Conservation (phyloP, 371 early-diverging fungal genomes). For the Globomyces sp. region DNA sequence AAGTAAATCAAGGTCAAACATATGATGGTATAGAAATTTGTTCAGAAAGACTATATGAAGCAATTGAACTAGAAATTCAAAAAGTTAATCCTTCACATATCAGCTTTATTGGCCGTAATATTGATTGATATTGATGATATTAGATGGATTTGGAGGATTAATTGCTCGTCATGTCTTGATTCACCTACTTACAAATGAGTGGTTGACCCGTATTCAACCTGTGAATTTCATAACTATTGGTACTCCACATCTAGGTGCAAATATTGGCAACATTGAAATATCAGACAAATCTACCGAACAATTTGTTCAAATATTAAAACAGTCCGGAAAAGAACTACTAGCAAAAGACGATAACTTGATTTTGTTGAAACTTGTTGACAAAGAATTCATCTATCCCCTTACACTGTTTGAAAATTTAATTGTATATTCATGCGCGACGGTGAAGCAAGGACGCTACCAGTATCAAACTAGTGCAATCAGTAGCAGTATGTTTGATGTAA, state of each 20-base stretch:
- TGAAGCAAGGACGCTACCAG: slow-evolving; percentile 4
- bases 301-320: not conserved
- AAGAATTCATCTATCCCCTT: not conserved
- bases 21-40: slow-evolving; percentile 1
- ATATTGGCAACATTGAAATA: not conserved
- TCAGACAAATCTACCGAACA: not conserved
- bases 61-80: slow-evolving; percentile 2
- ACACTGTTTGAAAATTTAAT: not conserved
- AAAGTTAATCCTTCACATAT: not conserved
- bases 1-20: slow-evolving; percentile 2
- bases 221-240: slow-evolving; percentile 14
- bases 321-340: slow-evolving; percentile 1
- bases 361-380: not conserved
- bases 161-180: not conserved
- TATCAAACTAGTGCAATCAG: not conserved
- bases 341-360: not conserved
- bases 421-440: not conserved
- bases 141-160: slow-evolving; percentile 12
- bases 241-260: slow-evolving; percentile 13
- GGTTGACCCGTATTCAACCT: slow-evolving; percentile 6
- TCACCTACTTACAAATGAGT: not conserved
- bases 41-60: not conserved
- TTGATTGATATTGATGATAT: not conserved
- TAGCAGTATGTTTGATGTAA: not conserved
- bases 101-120: too few species aligned